phyloP scores from a whole-genome alignment of 257 asterid species.

The Solanum stenotomum region DNA sequence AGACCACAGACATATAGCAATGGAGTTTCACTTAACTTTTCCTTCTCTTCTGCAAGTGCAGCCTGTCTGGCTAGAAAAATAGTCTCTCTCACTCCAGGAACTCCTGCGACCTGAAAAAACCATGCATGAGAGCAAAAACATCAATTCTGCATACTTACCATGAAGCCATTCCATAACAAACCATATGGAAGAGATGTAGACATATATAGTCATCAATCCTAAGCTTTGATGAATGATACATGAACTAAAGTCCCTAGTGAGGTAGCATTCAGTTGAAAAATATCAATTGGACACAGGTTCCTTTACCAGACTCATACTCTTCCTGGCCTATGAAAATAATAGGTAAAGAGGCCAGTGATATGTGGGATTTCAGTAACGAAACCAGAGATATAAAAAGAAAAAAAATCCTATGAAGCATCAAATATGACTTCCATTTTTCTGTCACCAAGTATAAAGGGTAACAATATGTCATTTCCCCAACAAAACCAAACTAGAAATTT shows the following conservation, averaged over 20 bases:
- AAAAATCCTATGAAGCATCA: background rate
- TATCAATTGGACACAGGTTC: background rate
- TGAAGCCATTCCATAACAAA: background rate
- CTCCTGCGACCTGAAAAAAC: slow-evolving; percentile 77
- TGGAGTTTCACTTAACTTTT: slow-evolving; percentile 51
- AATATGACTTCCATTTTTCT: background rate
- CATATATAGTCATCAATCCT: background rate
- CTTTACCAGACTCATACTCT: background rate
- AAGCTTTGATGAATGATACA: background rate
- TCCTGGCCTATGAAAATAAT: background rate
- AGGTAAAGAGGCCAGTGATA: background rate
- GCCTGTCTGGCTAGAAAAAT: slow-evolving; percentile 74
- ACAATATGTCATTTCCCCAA: background rate
- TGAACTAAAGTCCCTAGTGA: background rate
- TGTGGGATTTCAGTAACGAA: background rate
- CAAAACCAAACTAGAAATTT: background rate
- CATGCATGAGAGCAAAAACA: background rate
- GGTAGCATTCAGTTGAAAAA: background rate
- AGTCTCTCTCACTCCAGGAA: slow-evolving; percentile 89
- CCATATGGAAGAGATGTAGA: background rate
- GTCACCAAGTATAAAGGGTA: background rate
- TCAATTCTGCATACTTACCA: background rate
- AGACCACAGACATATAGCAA: slow-evolving; percentile 74
- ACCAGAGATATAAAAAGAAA: background rate
- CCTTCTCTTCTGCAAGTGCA: slow-evolving; percentile 65